Conservation (phyloP, 192 early-diverging fungal genomes). For the Coemansia sp. region DNA sequence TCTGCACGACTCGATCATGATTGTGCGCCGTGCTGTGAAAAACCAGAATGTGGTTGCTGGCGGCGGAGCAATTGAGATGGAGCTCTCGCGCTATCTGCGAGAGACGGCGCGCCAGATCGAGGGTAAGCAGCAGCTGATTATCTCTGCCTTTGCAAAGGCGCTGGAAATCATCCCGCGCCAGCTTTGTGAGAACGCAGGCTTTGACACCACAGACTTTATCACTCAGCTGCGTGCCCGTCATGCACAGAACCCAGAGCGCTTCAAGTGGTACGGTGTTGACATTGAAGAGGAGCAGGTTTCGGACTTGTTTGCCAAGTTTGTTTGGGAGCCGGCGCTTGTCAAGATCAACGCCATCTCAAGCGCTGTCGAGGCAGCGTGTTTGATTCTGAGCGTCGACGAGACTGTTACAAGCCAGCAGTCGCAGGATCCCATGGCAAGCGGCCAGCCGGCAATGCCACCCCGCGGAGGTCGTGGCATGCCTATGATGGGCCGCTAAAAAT, state of each 20-base stretch:
- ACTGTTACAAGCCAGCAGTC: conserved; percentile 92
- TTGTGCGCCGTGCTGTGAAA: conserved; percentile 95
- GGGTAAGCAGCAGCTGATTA: conserved; percentile 98
- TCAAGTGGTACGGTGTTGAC: conserved; percentile 91
- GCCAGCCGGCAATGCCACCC: conserved; percentile 55
- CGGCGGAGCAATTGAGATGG: conserved; percentile 98
- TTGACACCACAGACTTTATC: conserved; percentile 96
- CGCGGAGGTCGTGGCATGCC: conserved; percentile 67
- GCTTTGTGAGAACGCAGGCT: conserved; percentile 97
- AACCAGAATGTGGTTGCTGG: conserved; percentile 96
- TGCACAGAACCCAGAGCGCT: conserved; percentile 57
- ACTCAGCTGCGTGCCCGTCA: conserved; percentile 97
- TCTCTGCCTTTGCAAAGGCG: conserved; percentile 91
- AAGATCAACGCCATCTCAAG: conserved; percentile 95
- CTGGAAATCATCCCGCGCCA: conserved; percentile 98
- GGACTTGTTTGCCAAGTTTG: conserved; percentile 90
- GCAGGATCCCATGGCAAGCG: conserved; percentile 63
- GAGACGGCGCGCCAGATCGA: conserved; percentile 91
- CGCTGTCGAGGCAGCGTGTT: conserved; percentile 92
- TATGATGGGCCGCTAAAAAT: conserved; percentile 21
- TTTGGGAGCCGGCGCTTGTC: conserved; percentile 98
- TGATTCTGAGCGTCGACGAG: conserved; percentile 96
- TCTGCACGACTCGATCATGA: conserved; percentile 99
- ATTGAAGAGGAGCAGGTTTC: conserved; percentile 82
- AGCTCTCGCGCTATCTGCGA: conserved; percentile 91